phyloP scores from a whole-genome alignment of 164 flowering plant species.

The Magnolia kwangsiensis region DNA sequence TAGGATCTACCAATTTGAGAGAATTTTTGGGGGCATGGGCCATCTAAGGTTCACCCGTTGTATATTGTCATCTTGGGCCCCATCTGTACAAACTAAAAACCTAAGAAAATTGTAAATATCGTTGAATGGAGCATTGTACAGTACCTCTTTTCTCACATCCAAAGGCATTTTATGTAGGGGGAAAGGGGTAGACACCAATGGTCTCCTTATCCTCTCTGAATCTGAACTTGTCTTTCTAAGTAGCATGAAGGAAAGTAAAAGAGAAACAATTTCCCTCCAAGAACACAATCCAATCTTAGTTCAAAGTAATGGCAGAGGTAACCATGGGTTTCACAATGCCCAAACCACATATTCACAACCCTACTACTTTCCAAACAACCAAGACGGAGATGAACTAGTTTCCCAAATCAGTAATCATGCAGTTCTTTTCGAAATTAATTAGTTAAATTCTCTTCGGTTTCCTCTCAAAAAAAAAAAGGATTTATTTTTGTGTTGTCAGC shows the following conservation, averaged over 20 bases:
- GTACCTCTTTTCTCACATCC: neutral
- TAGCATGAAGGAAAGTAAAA: neutral
- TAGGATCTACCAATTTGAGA: no score
- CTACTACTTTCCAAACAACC: conserved; percentile 19
- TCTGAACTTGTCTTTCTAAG: conserved; percentile 5
- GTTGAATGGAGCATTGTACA: no score
- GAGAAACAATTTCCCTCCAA: neutral
- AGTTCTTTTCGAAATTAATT: neutral
- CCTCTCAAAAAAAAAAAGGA: neutral
- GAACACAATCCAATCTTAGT: neutral
- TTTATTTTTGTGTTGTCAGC: conserved; percentile 30
- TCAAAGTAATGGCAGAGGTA: conserved; percentile 50
- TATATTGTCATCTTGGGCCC: no score
- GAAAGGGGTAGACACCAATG: conserved; percentile 35
- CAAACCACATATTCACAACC: no score
- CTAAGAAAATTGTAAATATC: no score
- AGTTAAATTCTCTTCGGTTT: neutral
- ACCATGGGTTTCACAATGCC: no score
- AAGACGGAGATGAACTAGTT: conserved; percentile 27
- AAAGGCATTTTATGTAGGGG: neutral
- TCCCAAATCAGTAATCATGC: conserved; percentile 24
- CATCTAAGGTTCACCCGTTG: no score
- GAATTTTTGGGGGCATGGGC: no score
- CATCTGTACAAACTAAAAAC: no score
- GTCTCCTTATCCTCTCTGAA: conserved; percentile 47